Base-by-base conservation (phyloP, 2,329 filamentous ascomycete species). In the Venturia effusa region DNA sequence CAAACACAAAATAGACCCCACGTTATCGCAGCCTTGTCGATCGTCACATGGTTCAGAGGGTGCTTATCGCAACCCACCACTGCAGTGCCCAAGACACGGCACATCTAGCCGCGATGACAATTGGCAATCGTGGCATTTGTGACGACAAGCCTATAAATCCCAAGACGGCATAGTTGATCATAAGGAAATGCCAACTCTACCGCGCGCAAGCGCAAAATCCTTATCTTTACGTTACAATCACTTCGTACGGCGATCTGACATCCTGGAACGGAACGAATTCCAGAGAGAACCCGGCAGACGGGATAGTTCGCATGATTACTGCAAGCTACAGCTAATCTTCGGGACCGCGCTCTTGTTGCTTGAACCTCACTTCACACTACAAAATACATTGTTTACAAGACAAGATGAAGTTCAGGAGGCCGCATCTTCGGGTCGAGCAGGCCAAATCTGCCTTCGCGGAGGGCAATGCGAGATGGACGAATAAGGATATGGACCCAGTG, bases 381-480 rank as follows among this genome's bases (percentile, higher is more conserved):
- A 6, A 8, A 6, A 22, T 24, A 3, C 15, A 8, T 34, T 13
- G 8, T 1, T 34, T 34, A 7, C n/a, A 5, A 7, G n/a, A 40
- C 13, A 41, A 24, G 7, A 45, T 61, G 59, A 70, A 65, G 45
- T 71, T 79, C 62, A 68, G 72, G 62, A 70, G 70, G 61, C 78
- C 78, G 48, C 73, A 72, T 64, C 70, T 80, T 57, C 73, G 73
- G 61, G 78, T 81, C 45, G 71, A 77, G 30, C 79, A 80, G 68
- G 70, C 76, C 0, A 71, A 74, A 61, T 80, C 78, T 6, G 74
- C 76, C 2, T 81, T 81, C 68, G 76, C 78, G 6, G 72, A 75
- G 61, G 74, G 74, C 10, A 59, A 65, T 41, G 34, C 62, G 10
- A 64, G 64, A 37, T 72, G 71, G 72, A 72, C 69, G 19, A 73